Conservation (phyloP, 2,329 filamentous ascomycete genomes). For the Aspergillus phoenicis region DNA sequence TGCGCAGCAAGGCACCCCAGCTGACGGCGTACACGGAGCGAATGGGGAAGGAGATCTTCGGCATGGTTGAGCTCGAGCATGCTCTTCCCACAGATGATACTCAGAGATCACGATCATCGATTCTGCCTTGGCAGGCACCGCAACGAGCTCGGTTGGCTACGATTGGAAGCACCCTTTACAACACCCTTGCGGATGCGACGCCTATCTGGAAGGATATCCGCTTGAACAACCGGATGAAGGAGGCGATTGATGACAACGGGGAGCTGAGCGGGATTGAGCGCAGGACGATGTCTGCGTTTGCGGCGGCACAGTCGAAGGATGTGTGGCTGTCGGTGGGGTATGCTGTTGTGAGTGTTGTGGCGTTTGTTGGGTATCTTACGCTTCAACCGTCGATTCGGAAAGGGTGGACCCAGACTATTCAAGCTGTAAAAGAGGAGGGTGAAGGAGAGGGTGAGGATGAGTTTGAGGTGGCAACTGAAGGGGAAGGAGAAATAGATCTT, state of each 20-base stretch:
- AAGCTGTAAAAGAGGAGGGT: background rate
- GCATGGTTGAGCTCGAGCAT: constrained; percentile 29
- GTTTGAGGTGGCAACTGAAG: too few relatives aligned
- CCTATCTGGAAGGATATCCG: constrained; percentile 42
- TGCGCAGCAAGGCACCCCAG: constrained; percentile 53
- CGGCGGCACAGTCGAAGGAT: constrained; percentile 34
- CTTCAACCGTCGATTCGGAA: background rate
- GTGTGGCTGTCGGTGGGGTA: constrained; percentile 40
- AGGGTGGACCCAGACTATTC: background rate
- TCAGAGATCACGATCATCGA: constrained; percentile 27
- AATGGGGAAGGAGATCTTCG: constrained; percentile 43
- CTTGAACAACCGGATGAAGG: constrained; percentile 40
- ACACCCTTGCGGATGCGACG: constrained; percentile 39
- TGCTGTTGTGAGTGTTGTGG: constrained; percentile 37
- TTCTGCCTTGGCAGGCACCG: constrained; percentile 41
- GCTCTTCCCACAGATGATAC: constrained; percentile 18
- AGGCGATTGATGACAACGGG: constrained; percentile 30
- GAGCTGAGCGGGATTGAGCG: constrained; percentile 31
- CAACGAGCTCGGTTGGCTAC: constrained; percentile 35
- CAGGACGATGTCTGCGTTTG: constrained; percentile 27
- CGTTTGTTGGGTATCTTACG: constrained; percentile 42
- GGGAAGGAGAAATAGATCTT: too few relatives aligned
- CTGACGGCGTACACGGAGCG: constrained; percentile 51
- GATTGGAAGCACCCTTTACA: constrained; percentile 39
- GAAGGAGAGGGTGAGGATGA: background rate